Conservation (phyloP, 805 yeast genomes). For the Wickerhamomyces subpelliculosus region DNA sequence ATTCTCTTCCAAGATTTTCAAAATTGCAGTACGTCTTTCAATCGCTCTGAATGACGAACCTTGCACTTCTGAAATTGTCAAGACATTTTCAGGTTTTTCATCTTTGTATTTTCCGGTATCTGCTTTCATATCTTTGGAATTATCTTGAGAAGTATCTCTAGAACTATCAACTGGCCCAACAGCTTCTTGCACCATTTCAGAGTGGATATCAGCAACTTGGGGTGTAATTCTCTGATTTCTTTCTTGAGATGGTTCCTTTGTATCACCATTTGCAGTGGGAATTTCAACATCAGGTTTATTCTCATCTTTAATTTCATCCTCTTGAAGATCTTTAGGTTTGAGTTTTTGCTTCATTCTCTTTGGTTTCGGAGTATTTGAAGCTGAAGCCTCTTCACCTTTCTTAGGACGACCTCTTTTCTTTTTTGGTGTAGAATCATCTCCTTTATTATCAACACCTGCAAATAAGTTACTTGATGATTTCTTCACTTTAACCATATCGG, state of each 20-base stretch:
- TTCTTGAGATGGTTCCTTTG: no score
- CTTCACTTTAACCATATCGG: conserved; percentile 3
- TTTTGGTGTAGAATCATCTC: conserved; percentile 4
- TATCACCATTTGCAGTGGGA: no score
- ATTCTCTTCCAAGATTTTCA: conserved; percentile 34
- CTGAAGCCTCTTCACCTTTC: conserved; percentile 17
- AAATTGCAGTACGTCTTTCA: conserved; percentile 36
- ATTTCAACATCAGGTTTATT: no score
- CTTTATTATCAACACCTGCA: neutral
- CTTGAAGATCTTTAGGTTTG: neutral
- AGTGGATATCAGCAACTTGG: no score
- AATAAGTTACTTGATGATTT: neutral
- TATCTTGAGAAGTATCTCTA: neutral
- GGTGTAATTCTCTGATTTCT: no score
- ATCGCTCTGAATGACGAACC: conserved; percentile 37
- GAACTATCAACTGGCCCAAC: no score
- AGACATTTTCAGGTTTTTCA: neutral
- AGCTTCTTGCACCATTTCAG: no score
- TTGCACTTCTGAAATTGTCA: conserved; percentile 25
- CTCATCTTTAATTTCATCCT: neutral
- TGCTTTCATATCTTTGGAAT: neutral
- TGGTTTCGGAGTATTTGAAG: conserved; percentile 4
- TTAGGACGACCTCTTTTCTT: conserved; percentile 21
- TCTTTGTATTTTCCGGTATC: neutral
- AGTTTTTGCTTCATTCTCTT: conserved; percentile 4